Evolutionary conservation across 1,139 yeast species (phyloP).

Genomic region (Nakaseomyces kungkrabaensis): DNA sequence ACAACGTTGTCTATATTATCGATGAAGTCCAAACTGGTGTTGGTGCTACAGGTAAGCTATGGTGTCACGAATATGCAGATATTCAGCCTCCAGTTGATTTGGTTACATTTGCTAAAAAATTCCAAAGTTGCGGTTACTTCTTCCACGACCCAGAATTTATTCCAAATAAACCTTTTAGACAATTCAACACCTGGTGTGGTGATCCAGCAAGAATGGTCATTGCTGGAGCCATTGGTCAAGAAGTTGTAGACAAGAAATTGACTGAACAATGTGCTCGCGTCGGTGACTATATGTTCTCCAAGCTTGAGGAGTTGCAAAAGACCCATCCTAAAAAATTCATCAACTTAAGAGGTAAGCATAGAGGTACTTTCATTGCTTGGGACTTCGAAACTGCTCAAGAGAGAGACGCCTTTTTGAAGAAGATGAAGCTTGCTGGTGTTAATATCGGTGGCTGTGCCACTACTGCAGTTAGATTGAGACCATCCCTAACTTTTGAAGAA

Average conservation of each 20-base stretch:
- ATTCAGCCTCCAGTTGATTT: slow-evolving; percentile 57
- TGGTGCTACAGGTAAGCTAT: slow-evolving; percentile 61
- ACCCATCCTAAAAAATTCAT: slow-evolving; percentile 38
- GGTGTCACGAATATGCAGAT: slow-evolving; percentile 69
- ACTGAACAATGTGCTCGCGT: slow-evolving; percentile 43
- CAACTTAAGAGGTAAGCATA: slow-evolving; percentile 55
- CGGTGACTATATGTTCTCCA: slow-evolving; percentile 48
- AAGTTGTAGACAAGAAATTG: slow-evolving; percentile 43
- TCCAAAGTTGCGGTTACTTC: slow-evolving; percentile 73
- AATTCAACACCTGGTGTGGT: slow-evolving; percentile 80
- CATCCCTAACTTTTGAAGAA: slow-evolving; percentile 55
- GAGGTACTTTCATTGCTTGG: slow-evolving; percentile 74
- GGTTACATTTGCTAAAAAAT: slow-evolving; percentile 67
- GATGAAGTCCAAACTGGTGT: slow-evolving; percentile 74
- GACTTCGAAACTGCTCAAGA: slow-evolving; percentile 39
- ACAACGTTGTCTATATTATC: slow-evolving; percentile 51
- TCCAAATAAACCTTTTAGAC: slow-evolving; percentile 60
- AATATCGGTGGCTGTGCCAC: slow-evolving; percentile 72
- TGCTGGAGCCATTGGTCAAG: slow-evolving; percentile 55
- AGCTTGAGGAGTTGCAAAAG: slow-evolving; percentile 36
- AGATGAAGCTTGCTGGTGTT: slow-evolving; percentile 46
- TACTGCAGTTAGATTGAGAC: slow-evolving; percentile 56
- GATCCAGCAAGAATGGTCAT: slow-evolving; percentile 61
- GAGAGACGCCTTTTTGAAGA: slow-evolving; percentile 44
- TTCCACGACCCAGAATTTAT: slow-evolving; percentile 53